These are phyloP conservation scores for Vitis rotundifolia DNA, from an alignment of 164 flowering plant species.

Conservation along the genomic window DNA sequence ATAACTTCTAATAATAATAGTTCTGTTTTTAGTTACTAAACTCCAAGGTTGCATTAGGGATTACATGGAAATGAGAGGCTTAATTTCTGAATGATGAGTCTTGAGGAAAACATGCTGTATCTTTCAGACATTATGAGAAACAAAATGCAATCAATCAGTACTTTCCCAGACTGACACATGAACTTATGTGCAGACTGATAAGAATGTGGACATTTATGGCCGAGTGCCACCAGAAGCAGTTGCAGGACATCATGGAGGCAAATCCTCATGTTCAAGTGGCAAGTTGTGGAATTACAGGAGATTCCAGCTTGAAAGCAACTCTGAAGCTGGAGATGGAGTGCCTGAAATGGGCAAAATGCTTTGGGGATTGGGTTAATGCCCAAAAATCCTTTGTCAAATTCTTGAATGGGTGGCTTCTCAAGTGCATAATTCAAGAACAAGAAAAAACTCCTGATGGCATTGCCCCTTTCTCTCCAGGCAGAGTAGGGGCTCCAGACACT, in stretches of 20 bases:
- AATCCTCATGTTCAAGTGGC: not conserved
- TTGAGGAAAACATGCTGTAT: too few species aligned
- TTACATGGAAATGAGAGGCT: too few species aligned
- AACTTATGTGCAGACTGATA: slow-evolving; percentile 1
- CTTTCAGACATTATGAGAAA: too few species aligned
- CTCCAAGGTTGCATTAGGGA: too few species aligned
- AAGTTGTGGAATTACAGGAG: too few species aligned
- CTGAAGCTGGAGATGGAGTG: slow-evolving; percentile 2
- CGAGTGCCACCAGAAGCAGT: slow-evolving; percentile 3
- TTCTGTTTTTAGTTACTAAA: too few species aligned
- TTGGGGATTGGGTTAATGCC: not conserved
- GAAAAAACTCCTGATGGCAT: not conserved
- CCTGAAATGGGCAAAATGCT: slow-evolving; percentile 2
- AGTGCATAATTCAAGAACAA: not conserved
- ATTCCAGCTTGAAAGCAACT: not conserved
- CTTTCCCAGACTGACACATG: not conserved
- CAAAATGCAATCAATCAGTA: not conserved
- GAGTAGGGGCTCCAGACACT: not conserved
- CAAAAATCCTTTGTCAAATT: slow-evolving; percentile 1
- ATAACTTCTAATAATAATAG: too few species aligned
- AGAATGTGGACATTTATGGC: slow-evolving; percentile 9
- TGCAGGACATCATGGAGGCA: not conserved
- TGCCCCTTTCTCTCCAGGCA: too few species aligned
- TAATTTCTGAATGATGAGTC: too few species aligned
- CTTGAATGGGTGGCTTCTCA: slow-evolving; percentile 4